Conservation (phyloP, 1,139 yeast species). For the Nakaseomyces bracarensis region DNA sequence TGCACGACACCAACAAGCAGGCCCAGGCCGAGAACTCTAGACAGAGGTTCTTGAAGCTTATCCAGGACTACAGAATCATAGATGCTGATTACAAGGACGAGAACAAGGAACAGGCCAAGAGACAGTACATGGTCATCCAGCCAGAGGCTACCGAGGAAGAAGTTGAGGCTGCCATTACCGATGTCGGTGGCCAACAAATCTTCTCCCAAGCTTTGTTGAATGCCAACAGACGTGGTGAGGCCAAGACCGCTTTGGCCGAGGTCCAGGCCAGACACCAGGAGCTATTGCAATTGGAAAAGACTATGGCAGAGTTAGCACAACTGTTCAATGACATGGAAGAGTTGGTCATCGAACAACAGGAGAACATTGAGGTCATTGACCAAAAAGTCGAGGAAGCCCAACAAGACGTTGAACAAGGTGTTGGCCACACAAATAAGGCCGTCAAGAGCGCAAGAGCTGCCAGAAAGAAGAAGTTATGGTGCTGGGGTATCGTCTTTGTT, state of each 20-base stretch:
- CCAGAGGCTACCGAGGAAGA: constrained; percentile 89
- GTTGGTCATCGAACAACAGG: constrained; percentile 92
- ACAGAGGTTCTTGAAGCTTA: constrained; percentile 74
- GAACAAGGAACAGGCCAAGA: constrained; percentile 79
- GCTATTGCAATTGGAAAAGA: constrained; percentile 85
- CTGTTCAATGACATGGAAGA: constrained; percentile 95
- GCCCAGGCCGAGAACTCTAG: constrained; percentile 88
- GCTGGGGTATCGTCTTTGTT: constrained; percentile 56
- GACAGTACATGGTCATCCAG: constrained; percentile 86
- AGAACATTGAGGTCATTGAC: constrained; percentile 73
- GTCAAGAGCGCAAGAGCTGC: constrained; percentile 82
- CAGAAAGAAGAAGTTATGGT: constrained; percentile 87
- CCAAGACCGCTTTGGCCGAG: constrained; percentile 88
- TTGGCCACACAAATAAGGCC: constrained; percentile 89
- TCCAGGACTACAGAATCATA: constrained; percentile 77
- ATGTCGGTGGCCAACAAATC: constrained; percentile 78
- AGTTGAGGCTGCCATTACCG: constrained; percentile 74
- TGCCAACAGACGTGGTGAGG: constrained; percentile 93
- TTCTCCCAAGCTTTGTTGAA: constrained; percentile 90
- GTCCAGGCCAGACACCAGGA: constrained; percentile 96
- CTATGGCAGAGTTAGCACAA: constrained; percentile 93
- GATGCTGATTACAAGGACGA: constrained; percentile 83
- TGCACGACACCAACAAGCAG: constrained; percentile 68
- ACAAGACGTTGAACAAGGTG: constrained; percentile 86
- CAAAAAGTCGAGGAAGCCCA: constrained; percentile 78